These are phyloP conservation scores for Podospora pseudocomata DNA, from an alignment of 495 filamentous ascomycete genomes.

Conservation along the genomic window DNA sequence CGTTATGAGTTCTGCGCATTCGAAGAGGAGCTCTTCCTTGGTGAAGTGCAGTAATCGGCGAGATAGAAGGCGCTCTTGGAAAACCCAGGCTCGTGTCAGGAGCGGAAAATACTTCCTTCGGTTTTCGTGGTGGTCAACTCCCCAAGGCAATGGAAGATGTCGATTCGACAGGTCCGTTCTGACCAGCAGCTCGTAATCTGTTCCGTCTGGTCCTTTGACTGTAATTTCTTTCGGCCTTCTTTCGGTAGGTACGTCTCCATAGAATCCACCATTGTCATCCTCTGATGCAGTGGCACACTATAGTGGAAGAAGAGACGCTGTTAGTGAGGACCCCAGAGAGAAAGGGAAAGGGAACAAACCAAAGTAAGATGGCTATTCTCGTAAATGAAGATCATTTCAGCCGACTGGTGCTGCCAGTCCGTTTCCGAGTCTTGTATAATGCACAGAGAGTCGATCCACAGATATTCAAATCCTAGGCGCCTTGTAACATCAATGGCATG, in stretches of 20 bases:
- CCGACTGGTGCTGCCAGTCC: not conserved
- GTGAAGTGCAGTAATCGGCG: not conserved
- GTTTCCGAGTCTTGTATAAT: not conserved
- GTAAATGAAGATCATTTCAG: not conserved
- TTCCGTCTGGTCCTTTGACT: not conserved
- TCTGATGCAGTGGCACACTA: not conserved
- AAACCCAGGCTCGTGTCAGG: conserved; percentile 3
- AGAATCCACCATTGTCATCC: not conserved
- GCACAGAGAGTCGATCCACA: conserved; percentile 6
- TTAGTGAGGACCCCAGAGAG: not conserved
- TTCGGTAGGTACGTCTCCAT: not conserved
- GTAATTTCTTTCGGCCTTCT: not conserved
- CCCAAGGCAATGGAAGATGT: not conserved
- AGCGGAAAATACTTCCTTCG: not conserved
- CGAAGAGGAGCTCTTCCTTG: not conserved
- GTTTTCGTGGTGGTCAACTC: not conserved
- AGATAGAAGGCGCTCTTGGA: conserved; percentile 3
- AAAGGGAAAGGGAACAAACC: not conserved
- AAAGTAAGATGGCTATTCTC: conserved; percentile 1
- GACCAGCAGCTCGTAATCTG: not conserved
- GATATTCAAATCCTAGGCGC: conserved; percentile 3
- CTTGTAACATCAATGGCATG: not conserved
- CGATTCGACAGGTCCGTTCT: not conserved
- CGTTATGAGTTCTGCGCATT: not conserved
- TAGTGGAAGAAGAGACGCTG: not conserved